Evolutionary conservation across 257 asterid species (phyloP).

Genomic region (Striga asiatica): DNA sequence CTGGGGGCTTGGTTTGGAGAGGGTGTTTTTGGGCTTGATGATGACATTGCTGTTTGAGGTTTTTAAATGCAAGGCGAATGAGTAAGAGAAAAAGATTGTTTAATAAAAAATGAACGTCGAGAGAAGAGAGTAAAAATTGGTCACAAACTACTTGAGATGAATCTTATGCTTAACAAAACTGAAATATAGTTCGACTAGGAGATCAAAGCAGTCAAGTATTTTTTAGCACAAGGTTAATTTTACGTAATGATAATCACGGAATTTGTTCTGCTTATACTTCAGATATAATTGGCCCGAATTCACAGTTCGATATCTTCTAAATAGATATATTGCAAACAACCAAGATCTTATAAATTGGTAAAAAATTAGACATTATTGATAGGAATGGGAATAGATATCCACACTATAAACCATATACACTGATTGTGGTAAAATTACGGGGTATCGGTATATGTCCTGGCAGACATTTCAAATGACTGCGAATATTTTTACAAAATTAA

Average conservation of each 20-base stretch:
- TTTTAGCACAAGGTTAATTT: neutral
- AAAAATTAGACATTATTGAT: neutral
- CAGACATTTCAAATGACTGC: too few species aligned
- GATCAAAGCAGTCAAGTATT: neutral
- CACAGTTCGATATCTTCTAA: neutral
- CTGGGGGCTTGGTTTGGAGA: conserved; percentile 16
- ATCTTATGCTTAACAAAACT: neutral
- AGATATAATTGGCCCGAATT: neutral
- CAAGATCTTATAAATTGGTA: neutral
- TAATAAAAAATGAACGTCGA: neutral
- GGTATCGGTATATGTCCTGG: too few species aligned
- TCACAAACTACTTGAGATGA: neutral
- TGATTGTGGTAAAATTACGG: too few species aligned
- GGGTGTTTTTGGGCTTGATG: conserved; percentile 25
- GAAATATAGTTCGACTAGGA: neutral
- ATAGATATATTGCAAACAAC: neutral
- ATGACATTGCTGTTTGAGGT: conserved; percentile 27
- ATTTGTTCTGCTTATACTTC: neutral
- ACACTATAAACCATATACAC: too few species aligned
- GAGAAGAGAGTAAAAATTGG: neutral
- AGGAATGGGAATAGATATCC: neutral
- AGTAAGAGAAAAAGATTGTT: neutral
- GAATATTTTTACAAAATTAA: too few species aligned
- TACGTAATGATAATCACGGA: neutral
- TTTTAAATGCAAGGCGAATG: too few species aligned